Base-by-base conservation (phyloP, 1,139 yeast genomes). In the Yamadazyma aaseri region DNA sequence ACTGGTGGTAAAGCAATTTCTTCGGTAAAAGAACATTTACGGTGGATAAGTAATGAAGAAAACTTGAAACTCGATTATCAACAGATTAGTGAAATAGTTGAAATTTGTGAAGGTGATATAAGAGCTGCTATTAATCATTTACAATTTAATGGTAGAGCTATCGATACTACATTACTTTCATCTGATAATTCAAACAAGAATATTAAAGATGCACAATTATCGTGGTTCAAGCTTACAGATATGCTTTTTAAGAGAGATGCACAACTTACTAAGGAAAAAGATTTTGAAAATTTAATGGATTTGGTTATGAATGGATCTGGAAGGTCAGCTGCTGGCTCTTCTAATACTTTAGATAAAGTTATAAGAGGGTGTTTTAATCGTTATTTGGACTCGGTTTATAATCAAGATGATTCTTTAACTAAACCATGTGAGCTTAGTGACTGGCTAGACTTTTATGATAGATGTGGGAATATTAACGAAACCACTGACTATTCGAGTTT, bases 101-200 rank as follows among this genome's bases (percentile, higher is more conserved):
- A 78, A 33, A 57, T 79, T 2, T 77, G 92, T 32, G 92, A 86
- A 42, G 87, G 89, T 28, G 98, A 92, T 58, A 70, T 92, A 20
- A 66, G 98, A 46, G 86, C 90, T 23, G 84, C 96, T 53, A 67
- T 92, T 31, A 92, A 92, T 52, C 76, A 83, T 48, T 58, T 92
- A 26, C 98, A 92, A 49, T 89, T 90, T 50, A 74, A 71, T 35
- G 64, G 73, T 11, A 44, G 56, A 23, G 39, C 41, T 33, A 18
- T 45, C 9, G 58, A 53, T 9, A 10, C 14, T 3, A 16, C 32
- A 5, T 10, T 32, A 3, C 5, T 34, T 7, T 28, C 25, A 6
- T 23, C 17, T 16, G 29, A 10, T 3, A 39, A 17, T 41, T 4
- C 42, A 14, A 32, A 24, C 5, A 33, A 35, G 8, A 38, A 20